phyloP scores from a whole-genome alignment of 805 yeast genomes.

The Wickerhamomyces bisporus region DNA sequence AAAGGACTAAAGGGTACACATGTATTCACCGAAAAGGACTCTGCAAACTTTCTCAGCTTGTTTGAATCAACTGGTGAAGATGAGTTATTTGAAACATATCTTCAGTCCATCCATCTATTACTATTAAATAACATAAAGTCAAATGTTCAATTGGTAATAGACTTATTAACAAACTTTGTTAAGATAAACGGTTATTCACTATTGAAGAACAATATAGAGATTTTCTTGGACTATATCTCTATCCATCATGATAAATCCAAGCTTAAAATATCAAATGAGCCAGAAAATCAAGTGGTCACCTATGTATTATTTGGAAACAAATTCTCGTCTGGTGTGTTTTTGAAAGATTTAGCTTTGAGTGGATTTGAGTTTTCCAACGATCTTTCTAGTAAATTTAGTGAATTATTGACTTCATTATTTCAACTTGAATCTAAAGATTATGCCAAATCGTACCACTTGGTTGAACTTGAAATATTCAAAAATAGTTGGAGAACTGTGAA shows the following conservation, averaged over 20 bases:
- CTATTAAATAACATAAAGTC: conserved; percentile 37
- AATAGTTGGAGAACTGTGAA: conserved; percentile 25
- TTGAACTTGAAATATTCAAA: conserved; percentile 21
- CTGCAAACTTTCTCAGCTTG: conserved; percentile 28
- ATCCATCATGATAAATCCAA: conserved; percentile 12
- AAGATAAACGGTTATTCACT: conserved; percentile 28
- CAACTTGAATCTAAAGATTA: conserved; percentile 17
- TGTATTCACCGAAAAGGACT: conserved; percentile 22
- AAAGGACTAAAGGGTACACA: conserved; percentile 38
- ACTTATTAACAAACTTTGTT: conserved; percentile 17
- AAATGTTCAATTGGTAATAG: conserved; percentile 16
- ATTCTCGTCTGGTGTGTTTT: conserved; percentile 13
- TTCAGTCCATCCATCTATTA: conserved; percentile 48
- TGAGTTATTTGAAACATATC: conserved; percentile 42
- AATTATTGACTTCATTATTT: conserved; percentile 24
- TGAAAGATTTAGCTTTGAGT: conserved; percentile 25
- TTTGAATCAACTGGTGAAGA: conserved; percentile 43
- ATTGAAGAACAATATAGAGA: conserved; percentile 31
- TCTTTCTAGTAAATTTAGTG: conserved; percentile 14
- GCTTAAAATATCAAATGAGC: conserved; percentile 3
- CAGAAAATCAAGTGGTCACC: conserved; percentile 22
- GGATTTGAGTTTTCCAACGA: conserved; percentile 8
- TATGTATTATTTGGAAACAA: conserved; percentile 20
- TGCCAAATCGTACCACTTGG: conserved; percentile 17
- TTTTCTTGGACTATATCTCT: conserved; percentile 33